Evolutionary conservation across 306 rosid species (phyloP).

Genomic region (Hylodesmum podocarpum): DNA sequence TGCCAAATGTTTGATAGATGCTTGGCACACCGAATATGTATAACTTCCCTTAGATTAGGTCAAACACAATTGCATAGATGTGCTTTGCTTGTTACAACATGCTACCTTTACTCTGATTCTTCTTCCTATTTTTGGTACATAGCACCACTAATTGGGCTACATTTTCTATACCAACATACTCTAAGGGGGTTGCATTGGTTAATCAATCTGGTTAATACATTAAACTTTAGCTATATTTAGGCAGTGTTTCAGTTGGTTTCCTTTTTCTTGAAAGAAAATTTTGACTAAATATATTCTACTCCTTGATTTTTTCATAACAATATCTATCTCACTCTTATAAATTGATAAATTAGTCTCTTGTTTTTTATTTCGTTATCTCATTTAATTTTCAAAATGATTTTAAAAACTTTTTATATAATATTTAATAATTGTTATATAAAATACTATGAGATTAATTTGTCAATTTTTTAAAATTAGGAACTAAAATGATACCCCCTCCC

Average conservation of each 20-base stretch:
- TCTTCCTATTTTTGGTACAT: conserved; percentile 11
- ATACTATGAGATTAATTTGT: too few relatives aligned
- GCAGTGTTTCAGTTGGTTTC: background rate
- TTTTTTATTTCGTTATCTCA: too few relatives aligned
- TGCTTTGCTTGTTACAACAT: conserved; percentile 34
- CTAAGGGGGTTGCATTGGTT: background rate
- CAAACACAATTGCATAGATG: conserved; percentile 30
- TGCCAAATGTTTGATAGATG: conserved; percentile 22
- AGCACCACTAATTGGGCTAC: background rate
- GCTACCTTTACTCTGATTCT: conserved; percentile 19
- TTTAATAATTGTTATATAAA: too few relatives aligned
- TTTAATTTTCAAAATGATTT: too few relatives aligned
- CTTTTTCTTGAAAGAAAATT: background rate
- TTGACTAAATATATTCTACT: background rate
- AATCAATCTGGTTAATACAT: background rate
- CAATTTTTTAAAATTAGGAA: too few relatives aligned
- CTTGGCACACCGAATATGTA: background rate
- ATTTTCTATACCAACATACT: background rate
- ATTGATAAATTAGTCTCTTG: too few relatives aligned
- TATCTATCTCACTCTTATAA: too few relatives aligned
- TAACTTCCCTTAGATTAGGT: conserved; percentile 29
- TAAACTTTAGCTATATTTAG: background rate
- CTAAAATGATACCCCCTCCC: too few relatives aligned
- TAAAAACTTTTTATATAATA: too few relatives aligned
- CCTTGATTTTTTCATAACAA: too few relatives aligned